Evolutionary conservation across 176 grass and related monocot species (phyloP).

Genomic region (Oryza meridionalis): DNA sequence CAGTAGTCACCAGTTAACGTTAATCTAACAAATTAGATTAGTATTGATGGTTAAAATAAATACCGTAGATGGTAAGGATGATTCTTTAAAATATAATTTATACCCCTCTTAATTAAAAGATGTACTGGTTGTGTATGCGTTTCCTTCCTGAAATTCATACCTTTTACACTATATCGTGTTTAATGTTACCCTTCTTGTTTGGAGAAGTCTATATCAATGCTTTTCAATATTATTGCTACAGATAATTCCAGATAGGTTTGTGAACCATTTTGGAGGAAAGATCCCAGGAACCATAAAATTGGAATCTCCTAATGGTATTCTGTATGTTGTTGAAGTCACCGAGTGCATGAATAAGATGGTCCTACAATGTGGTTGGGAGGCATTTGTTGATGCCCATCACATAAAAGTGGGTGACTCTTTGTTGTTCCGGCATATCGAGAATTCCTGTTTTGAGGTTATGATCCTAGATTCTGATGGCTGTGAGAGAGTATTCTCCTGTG

Average conservation of each 20-base stretch:
- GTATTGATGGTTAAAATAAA: too few species aligned
- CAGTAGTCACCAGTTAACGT: too few species aligned
- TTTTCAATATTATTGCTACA: constrained; percentile 1
- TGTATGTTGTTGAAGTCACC: constrained; percentile 40
- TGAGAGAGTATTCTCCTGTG: constrained; percentile 39
- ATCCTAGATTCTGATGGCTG: constrained; percentile 44
- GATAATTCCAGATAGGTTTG: constrained; percentile 51
- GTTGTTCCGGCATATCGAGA: constrained; percentile 40
- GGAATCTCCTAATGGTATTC: constrained; percentile 20
- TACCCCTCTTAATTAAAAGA: too few species aligned
- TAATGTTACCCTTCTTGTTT: neutral
- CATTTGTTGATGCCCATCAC: constrained; percentile 45
- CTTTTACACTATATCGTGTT: neutral
- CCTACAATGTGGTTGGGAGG: constrained; percentile 47
- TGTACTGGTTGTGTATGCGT: neutral
- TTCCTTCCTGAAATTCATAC: neutral
- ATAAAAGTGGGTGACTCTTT: constrained; percentile 46
- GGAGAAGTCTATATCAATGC: neutral
- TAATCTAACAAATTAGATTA: too few species aligned
- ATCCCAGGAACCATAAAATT: constrained; percentile 10
- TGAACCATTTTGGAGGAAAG: constrained; percentile 34
- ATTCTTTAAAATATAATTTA: too few species aligned
- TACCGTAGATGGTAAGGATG: too few species aligned
- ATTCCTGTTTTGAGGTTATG: constrained; percentile 41
- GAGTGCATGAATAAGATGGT: constrained; percentile 5